Evolutionary conservation across 176 grass and related monocot species (phyloP), one percentile per base, ranked within the genome.

Genomic region (Elymus sibiricus): DNA sequence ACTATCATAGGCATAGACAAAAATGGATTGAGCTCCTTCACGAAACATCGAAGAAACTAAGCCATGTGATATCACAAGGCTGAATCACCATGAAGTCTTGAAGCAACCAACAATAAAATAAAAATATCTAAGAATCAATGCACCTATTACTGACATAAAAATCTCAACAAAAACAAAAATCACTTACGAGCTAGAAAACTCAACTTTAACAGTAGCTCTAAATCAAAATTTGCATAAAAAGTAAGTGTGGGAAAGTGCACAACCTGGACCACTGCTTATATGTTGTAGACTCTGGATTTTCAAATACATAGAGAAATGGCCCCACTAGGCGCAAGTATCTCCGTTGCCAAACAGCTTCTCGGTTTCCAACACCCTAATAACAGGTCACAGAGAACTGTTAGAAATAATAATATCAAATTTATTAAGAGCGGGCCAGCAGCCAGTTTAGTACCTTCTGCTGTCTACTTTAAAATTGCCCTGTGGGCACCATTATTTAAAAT

Each of bases 241-340:
- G 28, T 26, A 83, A 74, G 28, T 26, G 78, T 22, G 76, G 19
- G 65, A 86, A 82, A 79, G 75, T 64, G 19, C 34, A 83, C 37
- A 91, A 98, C 96, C 96, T 98, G 88, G 85, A 70, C 89, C 90
- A 98, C 78, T 94, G 93, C 86, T 98, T 98, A 79, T 95, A 98
- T 82, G 87, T 85, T 89, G 90, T 91, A 79, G 96, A 94, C 21
- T 55, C 85, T 72, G 86, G 82, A 83, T 87, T 98, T 77, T 98
- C 93, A 89, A 98, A 92, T 81, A 98, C 63, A 89, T 98, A 98
- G 53, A 98, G 88, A 87, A 89, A 98, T 82, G 93, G 91, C 15
- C 93, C 96, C 76, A 95, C 91, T 55, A 98, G 89, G 71, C 88
- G 91, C 81, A 94, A 68, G 84, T 95, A 98, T 86, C 92, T 91